Base-by-base conservation (phyloP, 768 basidiomycete genomes). In the Pleurotus citrinopileatus region DNA sequence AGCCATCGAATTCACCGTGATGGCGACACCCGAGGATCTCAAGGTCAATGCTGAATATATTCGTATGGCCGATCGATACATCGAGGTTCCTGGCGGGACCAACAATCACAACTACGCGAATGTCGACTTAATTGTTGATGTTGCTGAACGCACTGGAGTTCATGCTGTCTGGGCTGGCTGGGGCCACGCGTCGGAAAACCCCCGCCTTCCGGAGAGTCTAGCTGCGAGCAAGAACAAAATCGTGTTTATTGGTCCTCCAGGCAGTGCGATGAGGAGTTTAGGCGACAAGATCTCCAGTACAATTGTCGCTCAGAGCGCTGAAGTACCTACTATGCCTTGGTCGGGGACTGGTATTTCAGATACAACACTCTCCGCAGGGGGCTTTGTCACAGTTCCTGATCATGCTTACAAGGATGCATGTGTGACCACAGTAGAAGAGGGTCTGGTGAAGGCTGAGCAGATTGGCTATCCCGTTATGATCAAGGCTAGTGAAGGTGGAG, bases 21-120 rank as follows among this genome's bases (percentile, higher is more conserved):
- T 99, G 97, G 94, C 97, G 47, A 99, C 97, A 10, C 97, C 97
- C 20, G 97, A 99, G 68, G 96, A 98, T 74, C 77, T 98, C 59
- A 93, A 94, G 70, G 95, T 98, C 70, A 99, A 99, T 64, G 97
- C 97, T 27, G 97, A 99, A 65, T 99, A 99, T 72, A 99, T 99
- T 70, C 89, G 97, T 57, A 99, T 99, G 97, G 97, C 97, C 38
- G 97, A 99, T 69, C 89, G 94, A 63, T 98, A 97, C 67, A 89
- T 99, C 65, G 97, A 99, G 71, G 97, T 99, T 7, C 95, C 97
- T 17, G 97, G 97, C 56, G 97, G 97, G 57, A 84, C 89, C 17
- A 99, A 99, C 70, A 99, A 98, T 79, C 94, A 98, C 81, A 98
- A 99, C 71, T 98, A 98, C 65, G 97, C 97, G 61, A 99, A 99